Percentiles rank a stretch among this genome's conserved stretches.
phyloP scores from a whole-genome alignment of 108 stramenopile genomes.

The Pseudonitzschia delicatissima region DNA sequence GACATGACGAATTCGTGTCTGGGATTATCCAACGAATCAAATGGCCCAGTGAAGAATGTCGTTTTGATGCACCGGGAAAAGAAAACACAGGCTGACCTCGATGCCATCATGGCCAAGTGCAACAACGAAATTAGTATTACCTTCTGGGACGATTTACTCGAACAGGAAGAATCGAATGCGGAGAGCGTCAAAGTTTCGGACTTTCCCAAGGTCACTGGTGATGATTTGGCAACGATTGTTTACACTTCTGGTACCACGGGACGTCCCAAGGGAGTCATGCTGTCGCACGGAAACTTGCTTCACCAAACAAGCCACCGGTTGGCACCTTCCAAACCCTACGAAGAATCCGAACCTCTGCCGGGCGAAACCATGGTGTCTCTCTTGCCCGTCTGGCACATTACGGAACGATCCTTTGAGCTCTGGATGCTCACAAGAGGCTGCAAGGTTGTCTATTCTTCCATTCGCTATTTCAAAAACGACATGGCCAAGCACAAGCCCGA shows the following conservation, averaged over 20 bases:
- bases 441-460: slow-evolving; percentile 85
- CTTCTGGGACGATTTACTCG: slow-evolving; percentile 57
- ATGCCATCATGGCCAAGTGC: slow-evolving; percentile 15
- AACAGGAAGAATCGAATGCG: slow-evolving; percentile 17
- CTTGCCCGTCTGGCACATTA: slow-evolving; percentile 90
- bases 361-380: slow-evolving; percentile 84
- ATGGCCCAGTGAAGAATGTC: slow-evolving; percentile 67
- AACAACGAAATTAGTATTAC: slow-evolving; percentile 42
- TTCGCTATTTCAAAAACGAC: slow-evolving; percentile 90
- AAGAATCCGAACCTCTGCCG: slow-evolving; percentile 77
- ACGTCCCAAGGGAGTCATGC: slow-evolving; percentile 96
- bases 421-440: slow-evolving; percentile 81
- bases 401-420: slow-evolving; percentile 87
- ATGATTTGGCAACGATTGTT: slow-evolving; percentile 88
- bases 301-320: slow-evolving; percentile 82
- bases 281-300: slow-evolving; percentile 93
- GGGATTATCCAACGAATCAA: slow-evolving; percentile 63
- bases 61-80: slow-evolving; percentile 77
- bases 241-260: slow-evolving; percentile 98
- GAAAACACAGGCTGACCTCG: slow-evolving; percentile 48
- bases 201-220: slow-evolving; percentile 47
- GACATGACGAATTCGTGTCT: slow-evolving; percentile 15
- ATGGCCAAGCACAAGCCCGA: slow-evolving; percentile 90
- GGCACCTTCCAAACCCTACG: slow-evolving; percentile 59
- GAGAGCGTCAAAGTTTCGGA: not conserved